Percentiles rank a stretch among this genome's conserved stretches.
Evolutionary conservation across 352 stramenopile species (phyloP).

Genomic region (Globisporangium megalacanthum): DNA sequence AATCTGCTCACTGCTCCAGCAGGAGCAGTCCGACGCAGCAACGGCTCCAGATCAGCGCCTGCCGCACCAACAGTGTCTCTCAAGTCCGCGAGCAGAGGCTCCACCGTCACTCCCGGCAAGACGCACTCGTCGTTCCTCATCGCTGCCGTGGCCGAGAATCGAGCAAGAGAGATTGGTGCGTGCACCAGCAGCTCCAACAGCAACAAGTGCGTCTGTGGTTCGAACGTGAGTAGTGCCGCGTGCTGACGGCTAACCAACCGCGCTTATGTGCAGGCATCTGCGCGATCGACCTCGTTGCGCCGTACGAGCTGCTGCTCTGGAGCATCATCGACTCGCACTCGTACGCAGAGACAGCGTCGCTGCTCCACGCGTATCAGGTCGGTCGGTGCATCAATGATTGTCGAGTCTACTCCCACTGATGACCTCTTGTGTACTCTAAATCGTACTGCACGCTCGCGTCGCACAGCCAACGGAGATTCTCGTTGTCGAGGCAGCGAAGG

Average conservation of each 20-base stretch:
- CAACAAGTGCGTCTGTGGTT: too few relatives aligned
- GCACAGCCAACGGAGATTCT: conserved; percentile 76
- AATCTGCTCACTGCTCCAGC: neutral
- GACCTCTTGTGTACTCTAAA: too few relatives aligned
- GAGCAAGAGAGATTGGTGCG: conserved; percentile 13
- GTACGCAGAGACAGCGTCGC: conserved; percentile 61
- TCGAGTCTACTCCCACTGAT: neutral
- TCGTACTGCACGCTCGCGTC: too few relatives aligned
- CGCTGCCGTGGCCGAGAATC: conserved; percentile 13
- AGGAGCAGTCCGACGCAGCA: neutral
- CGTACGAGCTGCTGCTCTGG: conserved; percentile 72
- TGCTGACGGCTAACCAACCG: neutral
- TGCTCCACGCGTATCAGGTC: conserved; percentile 74
- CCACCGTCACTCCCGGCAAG: neutral
- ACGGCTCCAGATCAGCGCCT: neutral
- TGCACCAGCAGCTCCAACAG: neutral
- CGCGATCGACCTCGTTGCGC: conserved; percentile 61
- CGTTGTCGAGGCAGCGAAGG: conserved; percentile 54
- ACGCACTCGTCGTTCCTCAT: conserved; percentile 13
- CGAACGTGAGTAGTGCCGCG: neutral
- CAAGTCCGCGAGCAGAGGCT: conserved; percentile 10
- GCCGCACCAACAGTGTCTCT: neutral
- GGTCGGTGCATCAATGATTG: neutral
- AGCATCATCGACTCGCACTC: conserved; percentile 74
- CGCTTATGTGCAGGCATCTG: conserved; percentile 37